phyloP scores from a whole-genome alignment of 2,329 filamentous ascomycete species.

The Fusarium caatingaense region DNA sequence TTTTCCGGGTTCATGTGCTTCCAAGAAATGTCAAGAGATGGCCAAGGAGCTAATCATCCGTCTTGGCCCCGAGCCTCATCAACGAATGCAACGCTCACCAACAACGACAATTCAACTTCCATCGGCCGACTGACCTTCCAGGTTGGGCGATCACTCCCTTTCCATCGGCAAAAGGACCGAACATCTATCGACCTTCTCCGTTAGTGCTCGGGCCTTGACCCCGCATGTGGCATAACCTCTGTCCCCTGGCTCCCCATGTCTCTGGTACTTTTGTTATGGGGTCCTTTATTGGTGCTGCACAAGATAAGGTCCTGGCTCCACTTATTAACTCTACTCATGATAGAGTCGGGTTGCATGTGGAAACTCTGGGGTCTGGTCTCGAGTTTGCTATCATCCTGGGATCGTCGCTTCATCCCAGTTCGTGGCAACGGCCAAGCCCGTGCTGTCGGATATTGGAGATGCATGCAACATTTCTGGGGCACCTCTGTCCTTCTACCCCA shows the following conservation, averaged over 20 bases:
- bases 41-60: slow-evolving; percentile 2
- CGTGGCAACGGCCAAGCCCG: slow-evolving; percentile 32
- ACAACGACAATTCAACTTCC: background rate
- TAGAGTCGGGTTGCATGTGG: slow-evolving; percentile 3
- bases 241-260: slow-evolving; percentile 1
- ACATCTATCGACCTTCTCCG: slow-evolving; percentile 6
- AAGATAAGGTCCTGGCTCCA: slow-evolving; percentile 29
- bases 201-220: slow-evolving; percentile 32
- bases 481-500: background rate
- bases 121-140: slow-evolving; percentile 35
- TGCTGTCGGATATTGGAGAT: slow-evolving; percentile 24
- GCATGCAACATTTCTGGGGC: background rate
- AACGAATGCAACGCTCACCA: background rate
- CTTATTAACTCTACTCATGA: slow-evolving; percentile 25
- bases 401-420: slow-evolving; percentile 11
- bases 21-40: slow-evolving; percentile 7
- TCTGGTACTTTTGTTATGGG: slow-evolving; percentile 31
- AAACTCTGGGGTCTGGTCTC: slow-evolving; percentile 15
- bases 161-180: slow-evolving; percentile 34
- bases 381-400: slow-evolving; percentile 19
- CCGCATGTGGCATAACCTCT: slow-evolving; percentile 28
- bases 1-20: background rate
- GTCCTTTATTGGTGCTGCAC: background rate
- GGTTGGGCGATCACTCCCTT: slow-evolving; percentile 14
- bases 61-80: slow-evolving; percentile 5